Evolutionary conservation across 83 land plant species (phyloP), one percentile per base, ranked within the genome.

Genomic region (Diphasiastrum complanatum): DNA sequence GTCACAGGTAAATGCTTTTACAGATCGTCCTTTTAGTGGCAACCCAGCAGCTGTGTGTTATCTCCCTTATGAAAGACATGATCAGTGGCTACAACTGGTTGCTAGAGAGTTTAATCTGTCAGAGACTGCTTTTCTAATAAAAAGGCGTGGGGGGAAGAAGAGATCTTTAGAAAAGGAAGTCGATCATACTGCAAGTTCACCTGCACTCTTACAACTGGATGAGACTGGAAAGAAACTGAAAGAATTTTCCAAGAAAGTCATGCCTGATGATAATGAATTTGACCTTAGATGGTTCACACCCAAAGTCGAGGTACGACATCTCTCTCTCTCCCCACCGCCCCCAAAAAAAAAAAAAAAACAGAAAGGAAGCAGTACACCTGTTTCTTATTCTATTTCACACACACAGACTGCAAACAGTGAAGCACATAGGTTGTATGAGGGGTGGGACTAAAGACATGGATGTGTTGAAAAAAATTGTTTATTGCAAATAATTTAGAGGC

Each of bases 241-340:
- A 56, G 47, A 50, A 20, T 22, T 34, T 4, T 31, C 48, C 57
- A 64, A 18, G 36, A 47, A 38, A n/a, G 1, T 25, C 10, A 33
- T 12, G 41, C 61, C 33, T 34, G 58, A 33, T 14, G 54, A 74
- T 18, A 73, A 66, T 30, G 80, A 73, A 34, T 78, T 73, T 45
- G 51, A 74, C 45, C 61, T 78, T 1, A 61, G 81, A 45, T 78
- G 81, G 81, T 78, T 78, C 50, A 75, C 81, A 6, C 78, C 81
- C 28, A 64, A 50, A 45, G 61, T 61, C 26, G 81, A 78, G 81
- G 81, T 78, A 38, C 37, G 36, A n/a, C n/a, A n/a, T n/a, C n/a
- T n/a, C n/a, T n/a, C n/a, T n/a, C n/a, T n/a, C n/a, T n/a, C n/a
- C 18, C 2, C 1, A 54, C 0, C 10, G 16, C 47, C n/a, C n/a